Evolutionary conservation across 2,329 filamentous ascomycete species (phyloP).

Genomic region (Ophiostoma tasmaniense): DNA sequence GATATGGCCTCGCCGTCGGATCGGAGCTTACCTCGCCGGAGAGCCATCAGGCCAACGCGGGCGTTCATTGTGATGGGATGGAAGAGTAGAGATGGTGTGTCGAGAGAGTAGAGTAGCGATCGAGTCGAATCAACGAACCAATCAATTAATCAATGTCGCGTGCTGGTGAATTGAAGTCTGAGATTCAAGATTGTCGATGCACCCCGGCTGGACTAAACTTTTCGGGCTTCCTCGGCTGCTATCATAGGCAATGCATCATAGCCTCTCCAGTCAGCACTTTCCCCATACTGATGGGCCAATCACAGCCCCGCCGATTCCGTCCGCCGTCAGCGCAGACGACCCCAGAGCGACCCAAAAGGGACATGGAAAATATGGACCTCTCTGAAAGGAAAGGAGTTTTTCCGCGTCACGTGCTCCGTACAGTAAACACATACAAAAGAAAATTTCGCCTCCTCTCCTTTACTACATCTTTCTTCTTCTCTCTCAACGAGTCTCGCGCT

Average conservation of each 20-base stretch:
- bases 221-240: slow-evolving; percentile 34
- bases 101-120: slow-evolving; percentile 16
- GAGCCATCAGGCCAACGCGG: slow-evolving; percentile 49
- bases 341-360: no score
- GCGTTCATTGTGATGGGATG: slow-evolving; percentile 40
- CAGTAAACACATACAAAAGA: background rate
- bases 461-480: slow-evolving; percentile 22
- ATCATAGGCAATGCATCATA: slow-evolving; percentile 16
- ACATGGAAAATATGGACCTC: background rate
- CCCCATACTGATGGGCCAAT: slow-evolving; percentile 17
- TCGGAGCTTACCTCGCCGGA: slow-evolving; percentile 43
- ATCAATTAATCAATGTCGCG: slow-evolving; percentile 1
- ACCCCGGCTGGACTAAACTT: slow-evolving; percentile 5
- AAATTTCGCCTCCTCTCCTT: slow-evolving; percentile 5
- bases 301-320: slow-evolving; percentile 19
- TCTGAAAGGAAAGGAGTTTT: slow-evolving; percentile 8
- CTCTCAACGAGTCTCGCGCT: slow-evolving; percentile 11
- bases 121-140: slow-evolving; percentile 9
- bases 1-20: background rate
- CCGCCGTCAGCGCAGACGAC: slow-evolving; percentile 18
- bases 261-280: slow-evolving; percentile 2
- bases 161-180: background rate
- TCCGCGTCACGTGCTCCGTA: slow-evolving; percentile 18
- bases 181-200: background rate
- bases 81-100: slow-evolving; percentile 16